Evolutionary conservation across 306 rosid genomes (phyloP), one percentile per base, ranked within the genome.

Genomic region (Corylus americana): DNA sequence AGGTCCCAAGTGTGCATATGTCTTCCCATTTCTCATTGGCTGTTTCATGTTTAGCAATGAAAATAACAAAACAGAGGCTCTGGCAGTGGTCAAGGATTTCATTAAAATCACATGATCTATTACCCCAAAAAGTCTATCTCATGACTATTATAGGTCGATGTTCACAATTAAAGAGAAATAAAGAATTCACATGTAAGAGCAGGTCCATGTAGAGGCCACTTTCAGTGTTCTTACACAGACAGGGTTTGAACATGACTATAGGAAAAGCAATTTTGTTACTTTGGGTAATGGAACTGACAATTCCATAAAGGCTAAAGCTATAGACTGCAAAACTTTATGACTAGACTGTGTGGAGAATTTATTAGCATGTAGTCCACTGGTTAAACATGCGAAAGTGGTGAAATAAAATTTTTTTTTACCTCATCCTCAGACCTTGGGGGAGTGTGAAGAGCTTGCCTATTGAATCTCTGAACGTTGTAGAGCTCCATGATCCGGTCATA

Each of bases 401-500:
- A 11, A 50, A 61, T 17, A 51, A 11, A 51, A 42, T 55, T 45
- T 16, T 35, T 35, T 53, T 67, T 84, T 88, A 95, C 98, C 98
- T 84, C 98, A 48, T 96, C 96, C 85, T 96, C 99, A 58, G 91
- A 80, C 76, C 94, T 87, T 3, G 91, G 55, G 17, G 96, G 92
- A 87, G 93, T 88, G 84, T 85, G 88, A 22, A 92, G 87, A 85
- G 91, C 91, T 86, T 90, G 96, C 44, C 74, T 84, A 42, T 91
- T 92, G 86, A 91, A 92, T 77, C 91, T 88, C 88, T 86, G 96
- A 20, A 93, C 97, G 45, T 96, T 93, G 78, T 93, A 93, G 39
- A 93, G 98, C 82, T 96, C 99, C 92, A 87, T 89, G 80, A 96
- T 89, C 35, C 97, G 83, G 78, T 95, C 99, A 62, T 88, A 93